Evolutionary conservation across 2,329 filamentous ascomycete genomes (phyloP), one percentile per base, ranked within the genome.

Genomic region (Madurella fahalii): DNA sequence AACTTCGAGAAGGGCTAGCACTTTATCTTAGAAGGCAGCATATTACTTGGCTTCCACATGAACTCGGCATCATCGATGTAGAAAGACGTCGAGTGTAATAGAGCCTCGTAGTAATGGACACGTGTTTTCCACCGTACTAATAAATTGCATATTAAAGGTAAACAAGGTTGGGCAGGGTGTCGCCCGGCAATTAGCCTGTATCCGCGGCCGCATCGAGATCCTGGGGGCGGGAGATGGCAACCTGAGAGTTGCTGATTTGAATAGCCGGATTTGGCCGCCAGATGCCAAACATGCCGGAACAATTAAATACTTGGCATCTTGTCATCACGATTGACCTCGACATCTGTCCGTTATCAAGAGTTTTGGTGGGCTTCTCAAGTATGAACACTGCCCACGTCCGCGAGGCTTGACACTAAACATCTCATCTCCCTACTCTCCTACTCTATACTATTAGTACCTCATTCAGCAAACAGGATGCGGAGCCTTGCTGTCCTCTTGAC

Each of bases 161-260:
- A n/a, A 18, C 25, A 30, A 16, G 9, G 34, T 8, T 11, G 15
- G 25, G 39, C 32, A 45, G 9, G 16, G 17, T 40, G 46, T n/a
- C 5, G 40, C 9, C 45, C 42, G 48, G 53, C 49, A 58, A 58
- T 60, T 60, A 58, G 56, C 42, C 58, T 60, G 51, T 60, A 44
- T 44, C 45, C 15, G n/a, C 5, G 31, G 44, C 25, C 45, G 41
- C 37, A 47, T 41, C 20, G 42, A 45, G 47, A 56, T 47, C 42
- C 46, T 47, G 47, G 45, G 40, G 13, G 47, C 48, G 52, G 54
- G 52, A 57, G 45, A 48, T 54, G 25, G 47, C 34, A 41, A 51
- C 20, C 13, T 25, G 25, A 25, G 7, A 25, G 7, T 25, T 7
- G 25, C 25, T n/a, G 25, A 13, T 4, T 13, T 40, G n/a, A 53